Conservation (phyloP, 225 moss, liverwort and hornwort genomes). For the Bryoerythrophyllum caledonicum region DNA sequence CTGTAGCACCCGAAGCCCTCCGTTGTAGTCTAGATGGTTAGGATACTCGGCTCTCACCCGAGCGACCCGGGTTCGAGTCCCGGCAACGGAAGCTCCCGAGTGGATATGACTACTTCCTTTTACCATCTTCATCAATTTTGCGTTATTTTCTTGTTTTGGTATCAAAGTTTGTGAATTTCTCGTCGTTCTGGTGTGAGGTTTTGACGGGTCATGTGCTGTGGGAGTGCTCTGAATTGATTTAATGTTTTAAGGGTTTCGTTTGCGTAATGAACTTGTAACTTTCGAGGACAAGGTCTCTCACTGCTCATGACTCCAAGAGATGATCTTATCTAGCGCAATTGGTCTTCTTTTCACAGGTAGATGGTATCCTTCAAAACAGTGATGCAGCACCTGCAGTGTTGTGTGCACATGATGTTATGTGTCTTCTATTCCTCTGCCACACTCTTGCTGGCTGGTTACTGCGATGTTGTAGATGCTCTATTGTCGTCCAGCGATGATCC, state of each 20-base stretch:
- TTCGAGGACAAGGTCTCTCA: no score
- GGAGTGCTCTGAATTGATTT: no score
- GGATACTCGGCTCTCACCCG: no score
- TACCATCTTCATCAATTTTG: neutral
- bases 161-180: no score
- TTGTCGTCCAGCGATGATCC: neutral
- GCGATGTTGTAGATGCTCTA: neutral
- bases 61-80: no score
- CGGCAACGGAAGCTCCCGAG: constrained; percentile 28
- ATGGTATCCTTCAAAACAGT: constrained; percentile 28
- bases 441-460: neutral
- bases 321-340: neutral
- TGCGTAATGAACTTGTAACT: no score
- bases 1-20: accelerated
- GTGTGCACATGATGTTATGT: constrained; percentile 23
- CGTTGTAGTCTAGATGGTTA: constrained; percentile 28
- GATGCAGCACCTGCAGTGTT: constrained; percentile 28
- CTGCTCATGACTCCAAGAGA: no score
- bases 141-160: neutral
- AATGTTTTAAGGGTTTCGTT: no score
- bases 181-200: no score
- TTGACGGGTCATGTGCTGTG: no score
- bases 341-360: constrained; percentile 11
- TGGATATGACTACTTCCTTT: neutral
- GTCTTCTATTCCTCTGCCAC: neutral